Conservation (phyloP, 805 yeast species). For the Wickerhamomyces queroliae region DNA sequence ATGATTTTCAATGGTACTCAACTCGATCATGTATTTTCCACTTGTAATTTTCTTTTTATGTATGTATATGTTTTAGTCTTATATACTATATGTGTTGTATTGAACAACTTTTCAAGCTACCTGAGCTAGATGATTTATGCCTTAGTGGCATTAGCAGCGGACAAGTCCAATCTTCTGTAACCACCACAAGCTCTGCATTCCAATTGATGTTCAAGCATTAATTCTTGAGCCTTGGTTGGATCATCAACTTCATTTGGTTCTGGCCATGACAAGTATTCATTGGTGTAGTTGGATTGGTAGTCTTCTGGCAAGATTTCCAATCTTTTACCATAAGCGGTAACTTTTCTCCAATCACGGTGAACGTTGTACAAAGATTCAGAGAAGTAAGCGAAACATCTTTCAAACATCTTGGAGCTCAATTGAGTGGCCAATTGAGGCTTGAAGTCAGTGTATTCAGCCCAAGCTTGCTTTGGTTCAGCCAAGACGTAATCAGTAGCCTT, state of each 20-base stretch:
- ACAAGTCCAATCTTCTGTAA: conserved; percentile 34
- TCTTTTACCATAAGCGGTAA: conserved; percentile 49
- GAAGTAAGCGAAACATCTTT: conserved; percentile 50
- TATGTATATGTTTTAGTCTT: too few relatives aligned
- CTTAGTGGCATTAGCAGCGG: neutral
- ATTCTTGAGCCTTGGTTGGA: conserved; percentile 41
- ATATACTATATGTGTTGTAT: too few relatives aligned
- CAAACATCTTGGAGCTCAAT: conserved; percentile 39
- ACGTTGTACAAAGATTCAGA: conserved; percentile 47
- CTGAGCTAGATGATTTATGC: too few relatives aligned
- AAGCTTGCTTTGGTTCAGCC: conserved; percentile 37
- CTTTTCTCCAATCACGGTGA: conserved; percentile 52
- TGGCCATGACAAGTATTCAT: conserved; percentile 43
- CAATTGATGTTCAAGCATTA: conserved; percentile 40
- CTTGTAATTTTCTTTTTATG: too few relatives aligned
- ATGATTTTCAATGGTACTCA: neutral
- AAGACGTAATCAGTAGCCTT: conserved; percentile 45
- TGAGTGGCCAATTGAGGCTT: conserved; percentile 40
- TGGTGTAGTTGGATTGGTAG: conserved; percentile 43
- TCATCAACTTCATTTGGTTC: conserved; percentile 43
- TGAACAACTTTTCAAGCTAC: neutral
- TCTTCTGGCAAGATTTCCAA: conserved; percentile 44
- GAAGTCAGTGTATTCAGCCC: conserved; percentile 38
- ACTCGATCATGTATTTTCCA: neutral
- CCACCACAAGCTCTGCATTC: conserved; percentile 42